Percentiles rank a stretch among this genome's conserved stretches.
phyloP scores from a whole-genome alignment of 352 stramenopile species.

The Phytophthora cryptogea region DNA sequence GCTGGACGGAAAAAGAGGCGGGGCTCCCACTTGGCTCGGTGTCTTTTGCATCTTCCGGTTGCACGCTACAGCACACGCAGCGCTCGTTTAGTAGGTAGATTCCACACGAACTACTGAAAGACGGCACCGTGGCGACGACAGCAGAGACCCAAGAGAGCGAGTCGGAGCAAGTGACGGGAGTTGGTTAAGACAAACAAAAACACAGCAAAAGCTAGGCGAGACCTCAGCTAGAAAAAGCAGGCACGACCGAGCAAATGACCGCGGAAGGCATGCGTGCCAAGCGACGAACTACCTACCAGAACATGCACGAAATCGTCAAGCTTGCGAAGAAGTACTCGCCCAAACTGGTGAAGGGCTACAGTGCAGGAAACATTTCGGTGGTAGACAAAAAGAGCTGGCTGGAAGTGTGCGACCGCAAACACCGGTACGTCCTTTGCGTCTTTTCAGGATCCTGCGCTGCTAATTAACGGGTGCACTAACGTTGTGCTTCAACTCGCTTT shows the following conservation, averaged over 20 bases:
- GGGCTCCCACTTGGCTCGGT: constrained; percentile 15
- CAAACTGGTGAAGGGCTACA: constrained; percentile 89
- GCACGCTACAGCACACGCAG: constrained; percentile 7
- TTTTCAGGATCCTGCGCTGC: constrained; percentile 5
- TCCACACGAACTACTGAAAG: constrained; percentile 41
- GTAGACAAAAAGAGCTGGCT: constrained; percentile 92
- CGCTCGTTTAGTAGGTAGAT: constrained; percentile 42
- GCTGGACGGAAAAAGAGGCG: constrained; percentile 24
- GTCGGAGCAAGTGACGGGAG: constrained; percentile 47
- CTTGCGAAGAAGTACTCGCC: constrained; percentile 89
- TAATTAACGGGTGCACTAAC: neutral
- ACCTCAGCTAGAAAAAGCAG: constrained; percentile 3
- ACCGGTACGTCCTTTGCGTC: constrained; percentile 51
- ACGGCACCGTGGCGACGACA: constrained; percentile 53
- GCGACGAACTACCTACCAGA: constrained; percentile 79
- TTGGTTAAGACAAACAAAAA: constrained; percentile 43
- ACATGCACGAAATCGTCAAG: constrained; percentile 91
- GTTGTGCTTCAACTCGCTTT: neutral
- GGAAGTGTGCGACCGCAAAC: constrained; percentile 88
- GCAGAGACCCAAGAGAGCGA: constrained; percentile 36
- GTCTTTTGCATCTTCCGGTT: neutral
- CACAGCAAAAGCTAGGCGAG: constrained; percentile 8
- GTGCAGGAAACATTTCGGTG: constrained; percentile 88
- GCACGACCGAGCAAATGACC: constrained; percentile 52
- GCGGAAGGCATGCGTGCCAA: constrained; percentile 75